Base-by-base conservation (phyloP, 495 filamentous ascomycete species). In the Lasiosphaeris hirsuta region DNA sequence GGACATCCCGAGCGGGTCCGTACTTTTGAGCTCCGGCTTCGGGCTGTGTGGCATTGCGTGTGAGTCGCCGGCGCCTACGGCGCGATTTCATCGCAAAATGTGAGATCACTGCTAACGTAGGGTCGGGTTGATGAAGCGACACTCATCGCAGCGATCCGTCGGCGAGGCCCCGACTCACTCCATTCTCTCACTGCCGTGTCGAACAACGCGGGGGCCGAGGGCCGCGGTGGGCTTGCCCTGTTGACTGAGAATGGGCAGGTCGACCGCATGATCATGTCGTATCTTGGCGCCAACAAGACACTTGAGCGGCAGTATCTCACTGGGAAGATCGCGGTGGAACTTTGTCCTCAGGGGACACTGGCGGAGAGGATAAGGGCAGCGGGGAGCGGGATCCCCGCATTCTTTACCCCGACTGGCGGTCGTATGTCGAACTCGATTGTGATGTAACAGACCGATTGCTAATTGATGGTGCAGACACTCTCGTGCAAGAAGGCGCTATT, bases 321-420 rank as follows among this genome's bases (percentile, higher is more conserved):
- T 2, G 84, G 84, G 15, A 68, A 84, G 56, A 81, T 86, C 52
- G 82, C 81, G 11, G 79, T 87, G 38, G 84, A 87, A 62, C 69
- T 87, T 17, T 85, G 82, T 54, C 84, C 84, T 0, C 84, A 87
- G 64, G 84, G 84, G 4, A 86, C 84, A 8, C 69, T 87, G 23
- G 84, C 84, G 0, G 84, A 87, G 72, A 75, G 82, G 60, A 74
- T 85, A 54, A 64, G 84, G 10, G 83, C 84, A 4, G 84, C 82
- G 0, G 84, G 84, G 9, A 82, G 83, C n/a, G 84, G 84, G 1
- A 85, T 87, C 15, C 84, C 84, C 13, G 84, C 84, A 1, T 87
- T 87, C 59, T 87, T 78, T 61, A 87, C 84, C 0, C 83, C 84
- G 1, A 85, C 84, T 5, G 84, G 83, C 6, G 77, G 82, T 5